Evolutionary conservation across 2,329 filamentous ascomycete genomes (phyloP).

Genomic region (Monilinia polystroma): DNA sequence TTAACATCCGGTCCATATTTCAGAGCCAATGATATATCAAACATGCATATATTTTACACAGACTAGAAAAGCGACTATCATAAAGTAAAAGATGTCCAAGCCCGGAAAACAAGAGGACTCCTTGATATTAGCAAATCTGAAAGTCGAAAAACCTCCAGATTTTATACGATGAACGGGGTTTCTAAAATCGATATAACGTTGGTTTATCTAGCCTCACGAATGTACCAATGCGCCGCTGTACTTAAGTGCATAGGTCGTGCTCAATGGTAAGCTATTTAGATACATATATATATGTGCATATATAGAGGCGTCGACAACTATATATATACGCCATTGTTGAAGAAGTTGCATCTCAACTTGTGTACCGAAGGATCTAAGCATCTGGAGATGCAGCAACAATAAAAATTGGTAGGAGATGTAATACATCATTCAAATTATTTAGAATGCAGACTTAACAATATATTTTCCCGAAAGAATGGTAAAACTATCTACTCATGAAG

Average conservation of each 20-base stretch:
- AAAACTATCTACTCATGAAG: no score
- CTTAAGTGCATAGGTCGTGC: background rate
- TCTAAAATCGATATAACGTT: background rate
- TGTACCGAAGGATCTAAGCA: background rate
- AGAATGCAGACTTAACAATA: background rate
- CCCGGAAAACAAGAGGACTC: background rate
- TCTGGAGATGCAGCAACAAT: background rate
- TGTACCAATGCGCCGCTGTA: background rate
- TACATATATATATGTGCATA: background rate
- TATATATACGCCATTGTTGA: background rate
- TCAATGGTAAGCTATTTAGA: background rate
- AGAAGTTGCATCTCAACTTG: background rate
- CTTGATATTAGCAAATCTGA: background rate
- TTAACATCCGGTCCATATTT: constrained; percentile 20
- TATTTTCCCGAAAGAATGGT: background rate
- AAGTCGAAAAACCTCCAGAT: no score
- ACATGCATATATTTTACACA: background rate
- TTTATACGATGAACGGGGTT: background rate
- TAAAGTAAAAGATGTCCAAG: background rate
- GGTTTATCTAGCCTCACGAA: background rate
- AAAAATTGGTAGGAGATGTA: rapidly evolving
- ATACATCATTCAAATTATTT: background rate
- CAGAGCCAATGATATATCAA: background rate
- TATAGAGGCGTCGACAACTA: background rate
- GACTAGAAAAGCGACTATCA: background rate